phyloP scores from a whole-genome alignment of 2,329 filamentous ascomycete genomes.

The Dactylonectria macrodidyma region DNA sequence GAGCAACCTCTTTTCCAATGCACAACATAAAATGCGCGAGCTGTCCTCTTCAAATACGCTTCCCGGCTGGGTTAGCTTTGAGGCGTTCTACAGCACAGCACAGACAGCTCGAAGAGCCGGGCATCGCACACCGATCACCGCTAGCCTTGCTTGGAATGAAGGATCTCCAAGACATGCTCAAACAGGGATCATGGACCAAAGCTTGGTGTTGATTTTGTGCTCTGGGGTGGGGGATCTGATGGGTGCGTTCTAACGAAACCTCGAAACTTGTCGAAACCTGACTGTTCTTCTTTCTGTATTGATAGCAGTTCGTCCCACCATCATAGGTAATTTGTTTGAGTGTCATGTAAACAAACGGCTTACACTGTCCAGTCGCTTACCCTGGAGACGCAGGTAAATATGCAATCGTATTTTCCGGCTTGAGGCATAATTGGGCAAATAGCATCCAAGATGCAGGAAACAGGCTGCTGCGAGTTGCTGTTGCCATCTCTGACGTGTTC shows the following conservation, averaged over 20 bases:
- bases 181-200: not conserved
- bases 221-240: no score
- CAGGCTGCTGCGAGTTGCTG: slow-evolving; percentile 2
- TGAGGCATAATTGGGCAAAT: not conserved
- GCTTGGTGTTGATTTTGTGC: not conserved
- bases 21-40: not conserved
- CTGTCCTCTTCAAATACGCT: not conserved
- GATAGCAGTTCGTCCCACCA: not conserved
- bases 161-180: slow-evolving; percentile 18
- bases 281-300: not conserved
- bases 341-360: slow-evolving; percentile 23
- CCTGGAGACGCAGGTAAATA: not conserved
- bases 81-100: slow-evolving; percentile 19
- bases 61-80: slow-evolving; percentile 11
- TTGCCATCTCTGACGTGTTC: slow-evolving; percentile 26
- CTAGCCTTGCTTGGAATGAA: slow-evolving; percentile 23
- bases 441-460: not conserved
- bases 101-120: slow-evolving; percentile 1
- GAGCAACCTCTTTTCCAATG: not conserved
- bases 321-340: slow-evolving; percentile 5
- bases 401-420: slow-evolving; percentile 1
- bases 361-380: not conserved
- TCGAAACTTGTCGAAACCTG: not conserved
- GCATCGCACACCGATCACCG: not conserved
- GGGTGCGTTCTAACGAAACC: not conserved